phyloP scores from a whole-genome alignment of 1,139 yeast species.

The Kodamaea ohmeri region DNA sequence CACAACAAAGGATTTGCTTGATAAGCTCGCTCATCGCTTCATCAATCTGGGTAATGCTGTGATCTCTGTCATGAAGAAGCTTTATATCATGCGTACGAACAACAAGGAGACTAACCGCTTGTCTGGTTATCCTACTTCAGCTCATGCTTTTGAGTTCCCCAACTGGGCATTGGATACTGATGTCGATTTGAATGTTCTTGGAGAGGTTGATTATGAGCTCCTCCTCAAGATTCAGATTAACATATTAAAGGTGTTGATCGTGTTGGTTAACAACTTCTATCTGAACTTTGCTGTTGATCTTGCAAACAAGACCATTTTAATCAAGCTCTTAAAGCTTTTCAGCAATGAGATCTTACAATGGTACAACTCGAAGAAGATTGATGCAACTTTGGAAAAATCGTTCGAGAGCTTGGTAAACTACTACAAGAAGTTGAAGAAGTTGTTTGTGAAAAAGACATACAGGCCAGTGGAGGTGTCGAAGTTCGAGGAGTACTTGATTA shows the following conservation, averaged over 20 bases:
- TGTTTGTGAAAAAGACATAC: slow-evolving; percentile 75
- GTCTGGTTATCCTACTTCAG: slow-evolving; percentile 8
- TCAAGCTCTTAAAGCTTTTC: slow-evolving; percentile 64
- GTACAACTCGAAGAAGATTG: slow-evolving; percentile 54
- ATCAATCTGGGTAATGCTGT: slow-evolving; percentile 49
- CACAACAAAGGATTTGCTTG: slow-evolving; percentile 42
- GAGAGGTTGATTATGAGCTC: slow-evolving; percentile 53
- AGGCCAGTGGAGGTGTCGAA: slow-evolving; percentile 57
- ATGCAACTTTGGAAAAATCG: slow-evolving; percentile 38
- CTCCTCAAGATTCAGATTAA: slow-evolving; percentile 76
- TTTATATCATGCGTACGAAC: slow-evolving; percentile 9
- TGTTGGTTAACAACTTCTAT: slow-evolving; percentile 72
- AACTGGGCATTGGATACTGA: slow-evolving; percentile 50
- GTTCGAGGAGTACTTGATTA: slow-evolving; percentile 38
- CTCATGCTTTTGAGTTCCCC: slow-evolving; percentile 37
- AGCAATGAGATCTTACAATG: slow-evolving; percentile 73
- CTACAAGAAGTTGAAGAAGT: slow-evolving; percentile 67
- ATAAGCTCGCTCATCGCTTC: slow-evolving; percentile 43
- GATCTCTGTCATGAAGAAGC: slow-evolving; percentile 43
- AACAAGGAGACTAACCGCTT: slow-evolving; percentile 5
- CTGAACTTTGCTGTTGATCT: slow-evolving; percentile 72
- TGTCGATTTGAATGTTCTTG: slow-evolving; percentile 38
- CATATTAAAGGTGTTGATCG: slow-evolving; percentile 70
- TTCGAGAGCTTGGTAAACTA: slow-evolving; percentile 52
- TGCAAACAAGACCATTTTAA: slow-evolving; percentile 56